A percentile compares a stretch with the other conserved stretches of the same genome.
Conservation (phyloP, 352 stramenopile genomes). For the Aphanomyces euteiches region DNA sequence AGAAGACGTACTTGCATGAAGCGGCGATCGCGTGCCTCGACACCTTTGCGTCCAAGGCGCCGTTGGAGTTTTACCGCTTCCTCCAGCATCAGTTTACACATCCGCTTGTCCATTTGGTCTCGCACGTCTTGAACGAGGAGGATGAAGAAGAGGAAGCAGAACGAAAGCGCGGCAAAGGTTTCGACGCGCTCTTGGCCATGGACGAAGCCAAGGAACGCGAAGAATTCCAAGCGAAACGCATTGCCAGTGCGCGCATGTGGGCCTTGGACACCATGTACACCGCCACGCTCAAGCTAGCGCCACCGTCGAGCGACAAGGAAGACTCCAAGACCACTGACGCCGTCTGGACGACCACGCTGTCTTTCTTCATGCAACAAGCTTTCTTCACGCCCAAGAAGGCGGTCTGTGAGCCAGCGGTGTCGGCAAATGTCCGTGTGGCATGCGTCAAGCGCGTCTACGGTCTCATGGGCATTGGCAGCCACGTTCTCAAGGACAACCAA, state of each 20-base stretch:
- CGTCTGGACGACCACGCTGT: constrained; percentile 46
- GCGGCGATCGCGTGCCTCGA: constrained; percentile 67
- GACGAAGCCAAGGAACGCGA: constrained; percentile 78
- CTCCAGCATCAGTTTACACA: constrained; percentile 63
- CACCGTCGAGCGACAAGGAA: constrained; percentile 34
- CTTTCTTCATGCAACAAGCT: constrained; percentile 65
- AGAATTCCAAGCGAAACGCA: constrained; percentile 47
- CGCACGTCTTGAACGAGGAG: constrained; percentile 33
- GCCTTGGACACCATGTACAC: constrained; percentile 59
- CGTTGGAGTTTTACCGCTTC: constrained; percentile 67
- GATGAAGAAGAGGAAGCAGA: constrained; percentile 39
- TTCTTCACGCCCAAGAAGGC: constrained; percentile 49
- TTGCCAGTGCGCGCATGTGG: constrained; percentile 68
- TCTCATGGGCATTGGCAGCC: constrained; percentile 43
- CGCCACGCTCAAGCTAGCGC: constrained; percentile 42
- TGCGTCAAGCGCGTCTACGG: constrained; percentile 64
- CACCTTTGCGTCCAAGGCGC: constrained; percentile 46
- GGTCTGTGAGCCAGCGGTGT: constrained; percentile 48
- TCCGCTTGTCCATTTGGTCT: constrained; percentile 57
- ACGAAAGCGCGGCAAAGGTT: constrained; percentile 37
- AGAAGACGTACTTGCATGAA: constrained; percentile 80
- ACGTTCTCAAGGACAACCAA: constrained; percentile 43
- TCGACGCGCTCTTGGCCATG: constrained; percentile 63
- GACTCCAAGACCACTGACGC: constrained; percentile 39
- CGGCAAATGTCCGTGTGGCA: constrained; percentile 42